Conservation (phyloP, 768 basidiomycete genomes). For the Crepidotus variabilis region DNA sequence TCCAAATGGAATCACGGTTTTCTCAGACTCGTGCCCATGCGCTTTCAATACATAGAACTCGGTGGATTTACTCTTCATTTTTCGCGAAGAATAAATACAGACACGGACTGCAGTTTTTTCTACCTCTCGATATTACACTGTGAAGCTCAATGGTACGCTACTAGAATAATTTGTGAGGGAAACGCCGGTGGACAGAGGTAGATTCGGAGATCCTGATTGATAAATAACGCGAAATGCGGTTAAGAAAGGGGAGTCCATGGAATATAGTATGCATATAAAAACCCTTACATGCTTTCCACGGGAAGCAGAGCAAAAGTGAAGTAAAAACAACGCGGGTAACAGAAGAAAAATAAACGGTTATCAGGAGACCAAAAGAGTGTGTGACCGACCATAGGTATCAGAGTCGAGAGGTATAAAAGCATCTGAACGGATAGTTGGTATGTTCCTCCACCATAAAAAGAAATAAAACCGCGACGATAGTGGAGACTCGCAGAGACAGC, state of each 20-base stretch:
- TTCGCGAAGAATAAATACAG: neutral
- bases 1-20: conserved; percentile 11
- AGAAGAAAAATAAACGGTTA: conserved; percentile 5
- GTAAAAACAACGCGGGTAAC: neutral
- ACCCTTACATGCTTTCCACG: neutral
- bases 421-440: too few species aligned
- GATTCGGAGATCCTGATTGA: neutral
- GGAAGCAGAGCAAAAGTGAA: neutral
- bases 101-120: neutral
- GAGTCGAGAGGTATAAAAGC: neutral
- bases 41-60: neutral
- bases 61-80: neutral
- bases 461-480: too few species aligned
- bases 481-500: too few species aligned
- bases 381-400: neutral
- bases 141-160: neutral
- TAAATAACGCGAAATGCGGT: neutral
- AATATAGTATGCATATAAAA: neutral
- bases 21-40: conserved; percentile 10
- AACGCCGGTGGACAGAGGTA: neutral
- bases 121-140: neutral
- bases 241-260: neutral
- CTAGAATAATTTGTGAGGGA: conserved; percentile 1
- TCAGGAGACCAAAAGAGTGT: conserved; percentile 11
- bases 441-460: too few species aligned